A percentile compares a stretch with the other conserved stretches of the same genome.
Conservation (phyloP, 2,329 filamentous ascomycete genomes). For the Aspergillus caelatus region DNA sequence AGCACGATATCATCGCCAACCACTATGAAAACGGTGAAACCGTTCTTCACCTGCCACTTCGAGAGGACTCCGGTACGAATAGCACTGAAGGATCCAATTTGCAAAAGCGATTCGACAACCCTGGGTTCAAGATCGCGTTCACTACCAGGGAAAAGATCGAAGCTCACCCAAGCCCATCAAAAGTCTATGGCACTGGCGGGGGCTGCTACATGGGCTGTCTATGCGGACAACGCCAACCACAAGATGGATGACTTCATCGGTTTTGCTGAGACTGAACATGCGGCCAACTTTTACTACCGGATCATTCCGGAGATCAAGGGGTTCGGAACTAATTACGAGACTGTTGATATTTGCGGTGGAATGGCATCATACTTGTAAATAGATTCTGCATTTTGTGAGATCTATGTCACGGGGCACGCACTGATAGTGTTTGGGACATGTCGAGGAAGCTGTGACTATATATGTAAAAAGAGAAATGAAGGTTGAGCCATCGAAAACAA, state of each 20-base stretch:
- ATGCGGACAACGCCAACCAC: no score
- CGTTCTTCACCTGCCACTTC: conserved; percentile 1
- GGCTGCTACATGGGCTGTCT: conserved; percentile 2
- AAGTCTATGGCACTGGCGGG: neutral
- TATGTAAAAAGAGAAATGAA: no score
- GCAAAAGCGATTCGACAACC: conserved; percentile 6
- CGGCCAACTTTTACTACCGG: conserved; percentile 10
- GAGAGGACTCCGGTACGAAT: neutral
- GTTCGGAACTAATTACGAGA: conserved; percentile 12
- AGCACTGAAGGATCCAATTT: neutral
- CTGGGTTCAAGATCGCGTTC: conserved; percentile 12
- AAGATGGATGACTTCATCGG: no score
- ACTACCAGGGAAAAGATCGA: conserved; percentile 7
- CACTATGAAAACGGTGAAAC: conserved; percentile 4
- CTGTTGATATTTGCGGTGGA: conserved; percentile 9
- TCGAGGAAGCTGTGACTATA: no score
- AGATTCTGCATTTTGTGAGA: neutral
- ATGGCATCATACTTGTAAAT: conserved; percentile 4
- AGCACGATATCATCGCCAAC: conserved; percentile 3
- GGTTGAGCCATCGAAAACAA: no score
- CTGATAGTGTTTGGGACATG: neutral
- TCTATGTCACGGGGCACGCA: no score
- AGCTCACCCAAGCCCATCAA: conserved; percentile 7
- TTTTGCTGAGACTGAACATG: no score
- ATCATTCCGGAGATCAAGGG: conserved; percentile 11